Evolutionary conservation across 1,139 yeast genomes (phyloP).

Genomic region (Kazachstania sp.): DNA sequence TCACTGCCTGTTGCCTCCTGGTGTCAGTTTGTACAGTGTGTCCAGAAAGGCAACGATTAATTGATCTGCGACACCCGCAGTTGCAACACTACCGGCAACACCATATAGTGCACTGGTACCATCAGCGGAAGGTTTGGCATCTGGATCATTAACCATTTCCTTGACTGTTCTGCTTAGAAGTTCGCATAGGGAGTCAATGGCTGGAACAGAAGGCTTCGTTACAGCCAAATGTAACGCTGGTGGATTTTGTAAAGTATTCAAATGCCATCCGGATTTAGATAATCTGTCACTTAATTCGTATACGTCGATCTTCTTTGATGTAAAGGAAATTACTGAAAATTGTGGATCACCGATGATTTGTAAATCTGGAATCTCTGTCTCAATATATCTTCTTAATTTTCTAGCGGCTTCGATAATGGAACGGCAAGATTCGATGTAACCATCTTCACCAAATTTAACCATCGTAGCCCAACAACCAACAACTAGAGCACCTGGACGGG

Average conservation of each 20-base stretch:
- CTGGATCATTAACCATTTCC: constrained; percentile 35
- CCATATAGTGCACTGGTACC: constrained; percentile 84
- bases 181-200: constrained; percentile 51
- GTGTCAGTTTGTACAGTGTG: constrained; percentile 41
- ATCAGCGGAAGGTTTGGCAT: constrained; percentile 35
- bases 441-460: constrained; percentile 68
- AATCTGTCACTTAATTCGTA: constrained; percentile 70
- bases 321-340: constrained; percentile 73
- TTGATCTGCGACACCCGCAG: constrained; percentile 77
- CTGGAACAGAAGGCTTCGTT: constrained; percentile 59
- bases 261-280: constrained; percentile 75
- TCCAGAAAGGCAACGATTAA: constrained; percentile 75
- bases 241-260: constrained; percentile 78
- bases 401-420: constrained; percentile 62
- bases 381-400: constrained; percentile 44
- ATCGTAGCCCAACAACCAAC: constrained; percentile 98
- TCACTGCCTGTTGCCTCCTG: constrained; percentile 2
- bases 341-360: constrained; percentile 77
- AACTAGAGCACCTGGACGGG: constrained; percentile 93
- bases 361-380: constrained; percentile 42
- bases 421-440: constrained; percentile 59
- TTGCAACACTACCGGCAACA: constrained; percentile 82
- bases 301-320: constrained; percentile 49
- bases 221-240: constrained; percentile 87
- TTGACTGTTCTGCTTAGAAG: constrained; percentile 46